These are phyloP conservation scores for Ogataea ganodermae DNA, from an alignment of 805 yeast species.

Conservation along the genomic window DNA sequence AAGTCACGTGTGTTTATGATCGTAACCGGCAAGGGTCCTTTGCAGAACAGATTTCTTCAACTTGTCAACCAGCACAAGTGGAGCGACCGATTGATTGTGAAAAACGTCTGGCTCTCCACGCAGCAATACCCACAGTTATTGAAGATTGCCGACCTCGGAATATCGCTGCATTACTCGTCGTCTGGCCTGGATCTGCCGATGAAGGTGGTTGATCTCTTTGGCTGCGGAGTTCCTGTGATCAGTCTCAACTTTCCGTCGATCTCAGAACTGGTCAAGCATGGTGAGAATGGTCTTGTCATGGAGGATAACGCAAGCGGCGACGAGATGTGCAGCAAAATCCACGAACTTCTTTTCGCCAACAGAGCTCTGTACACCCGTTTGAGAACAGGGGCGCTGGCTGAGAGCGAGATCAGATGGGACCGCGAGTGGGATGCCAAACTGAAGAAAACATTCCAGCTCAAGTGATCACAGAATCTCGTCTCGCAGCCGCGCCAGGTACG, in stretches of 20 bases:
- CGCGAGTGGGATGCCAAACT: slow-evolving; percentile 65
- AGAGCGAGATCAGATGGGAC: slow-evolving; percentile 73
- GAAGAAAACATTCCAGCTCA: slow-evolving; percentile 33
- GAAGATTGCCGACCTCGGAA: slow-evolving; percentile 79
- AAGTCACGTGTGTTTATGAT: slow-evolving; percentile 60
- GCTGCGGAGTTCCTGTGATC: slow-evolving; percentile 91
- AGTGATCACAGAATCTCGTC: background rate
- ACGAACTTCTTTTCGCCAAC: slow-evolving; percentile 33
- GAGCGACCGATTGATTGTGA: slow-evolving; percentile 53
- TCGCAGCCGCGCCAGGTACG: slow-evolving; percentile 32
- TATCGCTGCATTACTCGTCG: slow-evolving; percentile 87
- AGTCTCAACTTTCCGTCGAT: slow-evolving; percentile 77
- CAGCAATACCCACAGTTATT: slow-evolving; percentile 80
- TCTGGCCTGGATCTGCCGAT: slow-evolving; percentile 95
- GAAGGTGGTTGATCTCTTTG: slow-evolving; percentile 96
- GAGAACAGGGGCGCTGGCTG: slow-evolving; percentile 70
- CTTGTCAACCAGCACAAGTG: slow-evolving; percentile 30
- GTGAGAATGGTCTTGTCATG: slow-evolving; percentile 68
- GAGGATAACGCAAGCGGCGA: slow-evolving; percentile 35
- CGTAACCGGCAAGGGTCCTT: slow-evolving; percentile 98
- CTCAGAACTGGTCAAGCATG: slow-evolving; percentile 69
- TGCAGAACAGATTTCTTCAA: slow-evolving; percentile 49
- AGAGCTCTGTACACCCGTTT: slow-evolving; percentile 38
- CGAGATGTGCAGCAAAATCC: slow-evolving; percentile 45
- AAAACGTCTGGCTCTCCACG: slow-evolving; percentile 72